phyloP scores from a whole-genome alignment of 1,139 yeast species.

The Debaryomyces coudertii region DNA sequence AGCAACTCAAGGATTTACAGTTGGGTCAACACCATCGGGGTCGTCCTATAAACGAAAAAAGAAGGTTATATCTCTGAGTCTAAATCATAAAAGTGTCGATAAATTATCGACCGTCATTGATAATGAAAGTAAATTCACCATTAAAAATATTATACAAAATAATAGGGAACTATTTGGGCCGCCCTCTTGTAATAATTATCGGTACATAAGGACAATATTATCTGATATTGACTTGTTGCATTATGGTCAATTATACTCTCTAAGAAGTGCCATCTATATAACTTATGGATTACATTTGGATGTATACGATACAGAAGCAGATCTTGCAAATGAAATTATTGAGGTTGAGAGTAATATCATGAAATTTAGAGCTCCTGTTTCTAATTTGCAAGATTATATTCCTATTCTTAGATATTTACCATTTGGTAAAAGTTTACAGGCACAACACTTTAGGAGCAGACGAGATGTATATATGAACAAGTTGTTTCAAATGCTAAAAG shows the following conservation, averaged over 20 bases:
- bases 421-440: conserved; percentile 28
- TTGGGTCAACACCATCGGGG: conserved; percentile 78
- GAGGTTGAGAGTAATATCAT: conserved; percentile 68
- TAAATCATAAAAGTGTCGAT: conserved; percentile 44
- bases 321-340: conserved; percentile 56
- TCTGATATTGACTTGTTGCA: conserved; percentile 46
- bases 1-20: conserved; percentile 63
- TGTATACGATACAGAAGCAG: conserved; percentile 39
- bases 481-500: conserved; percentile 33
- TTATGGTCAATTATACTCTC: conserved; percentile 54
- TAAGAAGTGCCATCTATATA: conserved; percentile 57
- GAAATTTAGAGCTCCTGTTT: conserved; percentile 61
- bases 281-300: conserved; percentile 65
- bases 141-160: conserved; percentile 29
- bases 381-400: conserved; percentile 64
- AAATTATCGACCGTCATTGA: conserved; percentile 45
- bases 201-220: conserved; percentile 16
- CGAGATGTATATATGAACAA: conserved; percentile 59
- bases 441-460: conserved; percentile 42
- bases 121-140: conserved; percentile 37
- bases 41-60: conserved; percentile 54
- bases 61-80: conserved; percentile 53
- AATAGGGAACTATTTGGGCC: conserved; percentile 25
- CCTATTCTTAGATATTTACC: conserved; percentile 50
- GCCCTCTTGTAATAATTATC: conserved; percentile 25